Evolutionary conservation across 805 yeast species (phyloP).

Genomic region (Ogataea salicorniae): DNA sequence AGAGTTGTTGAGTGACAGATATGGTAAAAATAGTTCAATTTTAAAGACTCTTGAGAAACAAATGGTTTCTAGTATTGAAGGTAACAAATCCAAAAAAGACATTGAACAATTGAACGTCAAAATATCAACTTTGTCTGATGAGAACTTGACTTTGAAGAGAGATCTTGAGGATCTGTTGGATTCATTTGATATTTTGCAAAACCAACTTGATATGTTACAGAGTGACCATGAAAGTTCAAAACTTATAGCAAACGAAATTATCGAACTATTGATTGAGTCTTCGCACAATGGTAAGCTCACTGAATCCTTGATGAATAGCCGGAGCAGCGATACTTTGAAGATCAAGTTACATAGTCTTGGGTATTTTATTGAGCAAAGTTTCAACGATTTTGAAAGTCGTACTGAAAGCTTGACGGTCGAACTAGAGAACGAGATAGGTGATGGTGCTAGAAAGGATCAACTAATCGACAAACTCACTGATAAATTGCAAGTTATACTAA

Average conservation of each 20-base stretch:
- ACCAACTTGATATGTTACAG: conserved; percentile 13
- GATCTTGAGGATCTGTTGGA: conserved; percentile 12
- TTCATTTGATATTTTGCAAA: conserved; percentile 14
- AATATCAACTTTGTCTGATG: conserved; percentile 7
- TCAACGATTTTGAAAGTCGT: not conserved
- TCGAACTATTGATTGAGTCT: conserved; percentile 4
- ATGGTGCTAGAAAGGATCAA: not conserved
- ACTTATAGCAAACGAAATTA: conserved; percentile 6
- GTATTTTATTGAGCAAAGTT: not conserved
- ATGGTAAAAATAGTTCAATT: conserved; percentile 15
- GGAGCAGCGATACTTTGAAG: conserved; percentile 2
- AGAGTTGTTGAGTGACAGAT: conserved; percentile 25
- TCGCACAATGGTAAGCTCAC: not conserved
- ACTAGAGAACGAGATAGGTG: not conserved
- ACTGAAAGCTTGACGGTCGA: not conserved
- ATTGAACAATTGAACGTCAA: not conserved
- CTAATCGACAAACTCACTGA: not conserved
- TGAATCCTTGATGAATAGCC: not conserved
- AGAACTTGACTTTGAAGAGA: conserved; percentile 6
- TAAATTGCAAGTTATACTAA: conserved; percentile 1
- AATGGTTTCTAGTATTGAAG: conserved; percentile 3
- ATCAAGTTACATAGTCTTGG: conserved; percentile 6
- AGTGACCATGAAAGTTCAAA: conserved; percentile 15
- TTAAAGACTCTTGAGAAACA: conserved; percentile 10
- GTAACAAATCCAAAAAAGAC: not conserved